Base-by-base conservation (phyloP, 129 eudicot species). In the Dittrichia graveolens region DNA sequence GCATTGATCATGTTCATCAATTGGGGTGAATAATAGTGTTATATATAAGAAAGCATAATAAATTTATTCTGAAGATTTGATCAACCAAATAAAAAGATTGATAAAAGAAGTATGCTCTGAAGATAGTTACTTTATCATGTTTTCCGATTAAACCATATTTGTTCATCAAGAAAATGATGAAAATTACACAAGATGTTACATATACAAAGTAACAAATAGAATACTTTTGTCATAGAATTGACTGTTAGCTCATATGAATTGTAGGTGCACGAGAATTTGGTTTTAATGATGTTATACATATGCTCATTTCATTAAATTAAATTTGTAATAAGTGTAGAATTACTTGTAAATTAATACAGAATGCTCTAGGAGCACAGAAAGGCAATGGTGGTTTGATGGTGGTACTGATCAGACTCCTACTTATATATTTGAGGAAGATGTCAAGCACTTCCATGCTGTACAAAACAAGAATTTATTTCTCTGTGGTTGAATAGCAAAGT, bases 351-450 rank as follows among this genome's bases (percentile, higher is more conserved):
- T 42, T 31, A 59, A 14, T 67, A 65, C 85, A 95, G 99, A 95
- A 95, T 86, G 80, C 95, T 83, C 96, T 97, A 5, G 99, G 99
- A 72, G 97, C 99, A 52, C 99, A n/a, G n/a, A 96, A 56, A 83
- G 96, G 37, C 88, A 83, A 37, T 95, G 99, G 99, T 95, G 99
- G 99, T 95, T 95, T 71, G 99, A 96, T 53, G 99, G 99, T 15
- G 99, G 99, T 73, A 95, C 97, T 35, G 99, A 95, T 83, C 76
- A 88, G 80, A 95, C 97, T 37, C 99, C 99, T 61, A 88, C 99
- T 63, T 95, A 95, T 84, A 84, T 95, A 66, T 88, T 88, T 76
- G 97, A 90, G 77, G 99, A 95, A 76, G 99, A 95, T 60, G 97
- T 95, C 58, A 88, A 66, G 85, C 97, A 95, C 76, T 95, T 95